These are phyloP conservation scores for Trichophyton benhamiae DNA, from an alignment of 2,329 filamentous ascomycete species.

Conservation along the genomic window DNA sequence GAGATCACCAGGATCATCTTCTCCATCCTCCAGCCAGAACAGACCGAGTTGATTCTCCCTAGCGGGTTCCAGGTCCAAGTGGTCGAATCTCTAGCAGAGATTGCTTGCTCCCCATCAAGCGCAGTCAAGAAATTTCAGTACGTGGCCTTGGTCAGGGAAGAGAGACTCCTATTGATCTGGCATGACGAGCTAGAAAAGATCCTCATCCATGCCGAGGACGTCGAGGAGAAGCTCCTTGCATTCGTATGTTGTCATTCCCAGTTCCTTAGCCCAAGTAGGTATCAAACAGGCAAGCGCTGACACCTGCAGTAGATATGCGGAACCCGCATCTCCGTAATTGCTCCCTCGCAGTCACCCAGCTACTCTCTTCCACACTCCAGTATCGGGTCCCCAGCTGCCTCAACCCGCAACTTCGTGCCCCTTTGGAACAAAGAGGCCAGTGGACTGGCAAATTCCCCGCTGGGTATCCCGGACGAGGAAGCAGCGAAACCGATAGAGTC, in stretches of 20 bases:
- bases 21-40: slow-evolving; percentile 28
- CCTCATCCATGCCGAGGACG: slow-evolving; percentile 25
- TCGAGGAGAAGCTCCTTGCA: slow-evolving; percentile 15
- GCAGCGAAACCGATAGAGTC: slow-evolving; percentile 25
- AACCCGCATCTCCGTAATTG: slow-evolving; percentile 12
- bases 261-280: neutral
- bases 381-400: slow-evolving; percentile 12
- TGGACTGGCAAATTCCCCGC: neutral
- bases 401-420: slow-evolving; percentile 15
- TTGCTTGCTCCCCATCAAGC: slow-evolving; percentile 28
- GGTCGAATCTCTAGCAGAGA: slow-evolving; percentile 33
- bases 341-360: neutral
- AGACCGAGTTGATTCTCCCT: slow-evolving; percentile 33
- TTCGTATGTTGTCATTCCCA: slow-evolving; percentile 11
- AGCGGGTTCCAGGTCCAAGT: slow-evolving; percentile 36
- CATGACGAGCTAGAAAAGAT: slow-evolving; percentile 33
- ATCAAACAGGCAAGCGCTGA: neutral
- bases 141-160: slow-evolving; percentile 33
- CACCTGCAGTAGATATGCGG: slow-evolving; percentile 13
- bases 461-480: slow-evolving; percentile 13
- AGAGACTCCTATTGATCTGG: slow-evolving; percentile 35
- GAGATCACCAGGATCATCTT: slow-evolving; percentile 38
- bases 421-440: slow-evolving; percentile 18
- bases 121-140: slow-evolving; percentile 34
- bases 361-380: slow-evolving; percentile 11